Evolutionary conservation across 2,329 filamentous ascomycete genomes (phyloP).

Genomic region (Fusarium nurragi): DNA sequence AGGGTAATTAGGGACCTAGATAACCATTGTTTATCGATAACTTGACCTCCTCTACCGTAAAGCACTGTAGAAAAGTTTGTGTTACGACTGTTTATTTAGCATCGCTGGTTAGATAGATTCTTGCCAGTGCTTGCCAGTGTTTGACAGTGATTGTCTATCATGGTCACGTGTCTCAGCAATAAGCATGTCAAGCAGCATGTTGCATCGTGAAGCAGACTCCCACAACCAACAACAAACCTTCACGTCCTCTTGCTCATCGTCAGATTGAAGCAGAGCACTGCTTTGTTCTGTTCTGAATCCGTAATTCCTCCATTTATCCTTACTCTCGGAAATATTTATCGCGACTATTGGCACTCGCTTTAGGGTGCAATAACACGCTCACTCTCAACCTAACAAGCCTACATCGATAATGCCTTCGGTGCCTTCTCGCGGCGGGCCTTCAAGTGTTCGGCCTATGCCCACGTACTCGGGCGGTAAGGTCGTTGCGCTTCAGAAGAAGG

Average conservation of each 20-base stretch:
- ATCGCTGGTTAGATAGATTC: not conserved
- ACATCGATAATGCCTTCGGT: not conserved
- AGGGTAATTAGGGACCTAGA: not conserved
- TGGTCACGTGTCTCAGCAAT: conserved; percentile 17
- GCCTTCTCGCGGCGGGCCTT: conserved; percentile 45
- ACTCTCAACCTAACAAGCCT: not conserved
- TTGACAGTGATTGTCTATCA: not conserved
- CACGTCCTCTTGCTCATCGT: not conserved
- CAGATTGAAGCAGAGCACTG: not conserved
- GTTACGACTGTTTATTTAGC: not conserved
- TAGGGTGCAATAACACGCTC: not conserved
- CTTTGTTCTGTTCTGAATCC: not conserved
- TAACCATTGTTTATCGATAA: not conserved
- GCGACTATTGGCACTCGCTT: not conserved
- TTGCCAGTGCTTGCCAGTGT: not conserved
- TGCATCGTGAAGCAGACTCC: not conserved
- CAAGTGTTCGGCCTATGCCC: conserved; percentile 7
- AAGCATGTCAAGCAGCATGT: not conserved
- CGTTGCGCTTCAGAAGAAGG: not conserved
- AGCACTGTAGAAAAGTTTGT: not conserved
- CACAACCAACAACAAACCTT: not conserved
- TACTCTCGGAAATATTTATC: not conserved
- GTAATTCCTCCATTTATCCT: not conserved
- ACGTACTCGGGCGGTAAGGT: conserved; percentile 1
- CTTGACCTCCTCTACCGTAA: not conserved